A percentile compares a stretch with the other conserved stretches of the same genome.
phyloP scores from a whole-genome alignment of 2,329 filamentous ascomycete species.

The Chaetomium sp. region DNA sequence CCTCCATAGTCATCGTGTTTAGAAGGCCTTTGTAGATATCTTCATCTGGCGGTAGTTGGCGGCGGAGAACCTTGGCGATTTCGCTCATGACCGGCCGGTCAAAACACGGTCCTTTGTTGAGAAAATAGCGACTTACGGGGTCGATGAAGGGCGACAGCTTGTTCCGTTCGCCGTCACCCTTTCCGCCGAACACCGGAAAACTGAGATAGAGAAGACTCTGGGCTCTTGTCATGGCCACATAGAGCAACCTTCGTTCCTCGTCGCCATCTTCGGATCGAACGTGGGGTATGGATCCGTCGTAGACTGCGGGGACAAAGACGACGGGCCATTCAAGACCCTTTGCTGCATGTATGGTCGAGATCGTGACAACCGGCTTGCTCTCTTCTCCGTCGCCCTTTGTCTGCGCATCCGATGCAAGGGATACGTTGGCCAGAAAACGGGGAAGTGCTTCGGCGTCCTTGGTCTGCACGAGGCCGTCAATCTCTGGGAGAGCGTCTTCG shows the following conservation, averaged over 20 bases:
- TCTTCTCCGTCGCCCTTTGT: conserved; percentile 53
- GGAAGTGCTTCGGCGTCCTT: conserved; percentile 60
- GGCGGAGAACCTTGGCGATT: conserved; percentile 64
- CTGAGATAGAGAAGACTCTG: conserved; percentile 82
- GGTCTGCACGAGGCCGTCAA: conserved; percentile 65
- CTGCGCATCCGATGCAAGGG: conserved; percentile 74
- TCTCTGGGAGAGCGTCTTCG: conserved; percentile 54
- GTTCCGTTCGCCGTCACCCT: conserved; percentile 47
- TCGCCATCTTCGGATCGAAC: conserved; percentile 76
- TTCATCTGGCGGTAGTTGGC: conserved; percentile 51
- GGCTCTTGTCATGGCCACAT: conserved; percentile 94
- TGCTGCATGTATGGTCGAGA: conserved; percentile 92
- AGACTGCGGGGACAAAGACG: conserved; percentile 86
- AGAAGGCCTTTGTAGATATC: conserved; percentile 48
- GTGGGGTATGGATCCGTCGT: conserved; percentile 86
- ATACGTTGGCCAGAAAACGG: conserved; percentile 82
- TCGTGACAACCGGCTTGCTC: conserved; percentile 63
- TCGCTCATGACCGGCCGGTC: conserved; percentile 54
- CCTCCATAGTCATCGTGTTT: conserved; percentile 52
- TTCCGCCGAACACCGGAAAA: conserved; percentile 63
- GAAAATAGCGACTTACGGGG: conserved; percentile 43
- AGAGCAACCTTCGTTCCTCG: conserved; percentile 82
- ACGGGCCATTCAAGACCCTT: conserved; percentile 96
- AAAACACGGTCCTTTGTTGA: conserved; percentile 63
- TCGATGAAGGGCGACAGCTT: conserved; percentile 68